Conservation (phyloP, 2,329 filamentous ascomycete species). For the Dothideomycetes sp. region DNA sequence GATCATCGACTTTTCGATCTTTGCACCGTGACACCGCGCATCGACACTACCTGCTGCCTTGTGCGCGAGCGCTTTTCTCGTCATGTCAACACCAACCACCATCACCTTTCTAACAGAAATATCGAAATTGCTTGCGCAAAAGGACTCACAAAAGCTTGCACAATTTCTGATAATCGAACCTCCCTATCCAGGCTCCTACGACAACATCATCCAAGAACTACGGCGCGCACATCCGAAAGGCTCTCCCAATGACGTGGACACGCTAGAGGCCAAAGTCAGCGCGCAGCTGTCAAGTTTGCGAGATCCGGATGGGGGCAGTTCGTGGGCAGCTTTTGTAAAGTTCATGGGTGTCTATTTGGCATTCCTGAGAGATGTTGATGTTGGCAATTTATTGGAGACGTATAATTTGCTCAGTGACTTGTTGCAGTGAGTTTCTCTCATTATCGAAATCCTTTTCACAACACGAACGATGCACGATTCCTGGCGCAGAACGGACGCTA, state of each 20-base stretch:
- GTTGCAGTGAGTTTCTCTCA: slow-evolving; percentile 50
- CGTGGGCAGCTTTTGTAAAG: slow-evolving; percentile 64
- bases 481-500: too few species aligned
- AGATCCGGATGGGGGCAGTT: slow-evolving; percentile 54
- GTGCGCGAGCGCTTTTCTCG: too few species aligned
- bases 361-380: slow-evolving; percentile 72
- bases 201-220: slow-evolving; percentile 56
- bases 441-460: too few species aligned
- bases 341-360: slow-evolving; percentile 74
- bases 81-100: slow-evolving; percentile 49
- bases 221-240: slow-evolving; percentile 44
- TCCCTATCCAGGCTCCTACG: slow-evolving; percentile 55
- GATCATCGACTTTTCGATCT: too few species aligned
- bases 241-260: slow-evolving; percentile 30
- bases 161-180: slow-evolving; percentile 68
- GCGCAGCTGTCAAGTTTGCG: slow-evolving; percentile 54
- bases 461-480: too few species aligned
- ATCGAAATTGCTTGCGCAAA: slow-evolving; percentile 47
- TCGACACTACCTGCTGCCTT: too few species aligned
- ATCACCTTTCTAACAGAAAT: slow-evolving; percentile 59
- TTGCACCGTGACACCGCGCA: too few species aligned
- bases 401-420: slow-evolving; percentile 65
- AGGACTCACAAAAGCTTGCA: slow-evolving; percentile 55
- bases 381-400: slow-evolving; percentile 61
- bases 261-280: slow-evolving; percentile 55